A percentile compares a stretch with the other conserved stretches of the same genome.
phyloP scores from a whole-genome alignment of 257 asterid species.

The Ligustrum vulgare region DNA sequence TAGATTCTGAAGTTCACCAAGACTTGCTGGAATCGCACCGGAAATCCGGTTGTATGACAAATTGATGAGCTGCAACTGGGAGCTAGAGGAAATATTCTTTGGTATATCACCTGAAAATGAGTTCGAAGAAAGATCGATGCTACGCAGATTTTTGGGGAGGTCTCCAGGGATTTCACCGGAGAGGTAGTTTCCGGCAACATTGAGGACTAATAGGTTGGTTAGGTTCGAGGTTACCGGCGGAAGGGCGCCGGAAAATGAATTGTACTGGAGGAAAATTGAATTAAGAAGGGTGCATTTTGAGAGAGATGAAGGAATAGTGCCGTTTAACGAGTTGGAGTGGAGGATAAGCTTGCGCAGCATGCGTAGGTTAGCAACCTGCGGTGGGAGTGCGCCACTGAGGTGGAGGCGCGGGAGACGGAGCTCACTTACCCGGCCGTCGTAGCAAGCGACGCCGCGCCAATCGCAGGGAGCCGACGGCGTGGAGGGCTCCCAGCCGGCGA shows the following conservation, averaged over 20 bases:
- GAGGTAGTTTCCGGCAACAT: conserved; percentile 38
- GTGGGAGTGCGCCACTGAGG: conserved; percentile 49
- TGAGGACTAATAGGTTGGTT: conserved; percentile 31
- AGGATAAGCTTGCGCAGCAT: conserved; percentile 51
- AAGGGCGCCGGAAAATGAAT: conserved; percentile 47
- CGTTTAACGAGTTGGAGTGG: conserved; percentile 56
- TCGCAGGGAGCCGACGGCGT: conserved; percentile 67
- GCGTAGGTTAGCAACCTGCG: conserved; percentile 32
- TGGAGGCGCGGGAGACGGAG: conserved; percentile 59
- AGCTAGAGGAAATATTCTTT: too few relatives aligned
- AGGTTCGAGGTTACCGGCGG: conserved; percentile 27
- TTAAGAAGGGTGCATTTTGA: conserved; percentile 46
- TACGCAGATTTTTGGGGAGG: conserved; percentile 31
- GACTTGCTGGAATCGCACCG: too few relatives aligned
- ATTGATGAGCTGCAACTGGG: too few relatives aligned
- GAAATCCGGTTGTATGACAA: too few relatives aligned
- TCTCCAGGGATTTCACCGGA: conserved; percentile 35
- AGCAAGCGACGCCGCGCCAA: conserved; percentile 66
- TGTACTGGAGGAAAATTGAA: conserved; percentile 51
- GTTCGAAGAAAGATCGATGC: conserved; percentile 41
- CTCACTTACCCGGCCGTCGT: conserved; percentile 43
- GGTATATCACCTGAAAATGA: conserved; percentile 35
- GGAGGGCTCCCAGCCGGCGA: conserved; percentile 48
- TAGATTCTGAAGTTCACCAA: too few relatives aligned
- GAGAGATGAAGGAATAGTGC: conserved; percentile 49